These are phyloP conservation scores for Salix exigua DNA, from an alignment of 345 rosid genomes.

Conservation along the genomic window DNA sequence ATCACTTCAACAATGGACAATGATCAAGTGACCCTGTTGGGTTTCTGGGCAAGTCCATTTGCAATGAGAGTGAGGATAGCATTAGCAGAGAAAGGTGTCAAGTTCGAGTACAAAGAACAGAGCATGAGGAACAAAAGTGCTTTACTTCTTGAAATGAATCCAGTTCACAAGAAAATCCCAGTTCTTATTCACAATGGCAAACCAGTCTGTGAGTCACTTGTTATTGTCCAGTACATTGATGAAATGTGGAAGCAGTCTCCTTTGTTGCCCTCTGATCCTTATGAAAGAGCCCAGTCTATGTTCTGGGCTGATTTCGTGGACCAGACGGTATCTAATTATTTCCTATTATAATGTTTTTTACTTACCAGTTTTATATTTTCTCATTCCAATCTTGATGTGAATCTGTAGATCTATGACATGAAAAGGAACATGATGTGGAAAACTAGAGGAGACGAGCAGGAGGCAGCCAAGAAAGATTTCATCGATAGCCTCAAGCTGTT, in stretches of 20 bases:
- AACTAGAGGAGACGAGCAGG: conserved; percentile 3
- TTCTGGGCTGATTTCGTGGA: conserved; percentile 19
- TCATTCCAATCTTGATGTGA: too few species aligned
- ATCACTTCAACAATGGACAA: too few species aligned
- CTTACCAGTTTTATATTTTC: too few species aligned
- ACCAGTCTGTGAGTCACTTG: conserved; percentile 13
- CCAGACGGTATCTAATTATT: neutral
- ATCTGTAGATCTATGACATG: too few species aligned
- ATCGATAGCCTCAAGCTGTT: conserved; percentile 3
- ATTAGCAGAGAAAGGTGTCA: conserved; percentile 12
- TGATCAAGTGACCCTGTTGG: too few species aligned
- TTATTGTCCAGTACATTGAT: conserved; percentile 13
- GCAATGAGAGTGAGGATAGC: conserved; percentile 14
- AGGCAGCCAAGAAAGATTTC: conserved; percentile 3
- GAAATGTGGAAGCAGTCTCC: conserved; percentile 15
- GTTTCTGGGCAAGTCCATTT: conserved; percentile 2
- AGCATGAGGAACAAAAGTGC: conserved; percentile 18
- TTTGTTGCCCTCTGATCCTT: conserved; percentile 15
- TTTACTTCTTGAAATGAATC: conserved; percentile 14
- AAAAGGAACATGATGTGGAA: neutral
- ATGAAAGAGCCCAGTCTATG: conserved; percentile 7
- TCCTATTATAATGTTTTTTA: too few species aligned
- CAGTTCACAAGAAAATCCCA: neutral
- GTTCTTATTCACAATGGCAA: too few species aligned
- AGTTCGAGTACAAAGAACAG: conserved; percentile 7